phyloP scores from a whole-genome alignment of 768 basidiomycete species.

The Austroboletus eburneus region DNA sequence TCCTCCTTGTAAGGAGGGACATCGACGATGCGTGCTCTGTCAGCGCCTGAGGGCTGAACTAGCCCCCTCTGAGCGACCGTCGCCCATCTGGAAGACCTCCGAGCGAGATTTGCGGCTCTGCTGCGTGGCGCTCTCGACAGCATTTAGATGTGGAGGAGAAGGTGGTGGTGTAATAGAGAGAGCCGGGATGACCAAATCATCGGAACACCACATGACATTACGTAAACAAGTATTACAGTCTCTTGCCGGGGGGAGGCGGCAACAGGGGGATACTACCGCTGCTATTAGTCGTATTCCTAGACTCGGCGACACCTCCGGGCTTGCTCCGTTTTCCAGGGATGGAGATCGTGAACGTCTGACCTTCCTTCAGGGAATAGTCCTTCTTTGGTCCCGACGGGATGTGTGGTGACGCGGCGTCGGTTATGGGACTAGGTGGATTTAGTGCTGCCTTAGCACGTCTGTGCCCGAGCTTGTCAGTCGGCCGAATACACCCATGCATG shows the following conservation, averaged over 20 bases:
- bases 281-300: conserved; percentile 22
- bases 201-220: conserved; percentile 8
- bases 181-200: conserved; percentile 5
- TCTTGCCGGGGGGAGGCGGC: conserved; percentile 74
- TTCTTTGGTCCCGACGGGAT: conserved; percentile 79
- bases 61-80: conserved; percentile 46
- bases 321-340: conserved; percentile 74
- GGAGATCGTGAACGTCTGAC: conserved; percentile 88
- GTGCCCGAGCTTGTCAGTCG: neutral
- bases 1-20: conserved; percentile 70
- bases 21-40: conserved; percentile 79
- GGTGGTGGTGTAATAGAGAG: conserved; percentile 11
- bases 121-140: conserved; percentile 51
- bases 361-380: conserved; percentile 91
- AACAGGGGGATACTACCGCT: conserved; percentile 59
- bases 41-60: conserved; percentile 79
- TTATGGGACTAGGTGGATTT: conserved; percentile 44
- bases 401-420: conserved; percentile 55
- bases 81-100: conserved; percentile 21
- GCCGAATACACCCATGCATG: neutral
- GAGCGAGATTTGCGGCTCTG: conserved; percentile 25
- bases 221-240: conserved; percentile 20
- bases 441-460: conserved; percentile 65
- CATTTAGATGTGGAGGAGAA: conserved; percentile 37
- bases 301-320: conserved; percentile 26